Percentiles rank a stretch among this genome's conserved stretches.
Evolutionary conservation across 1,139 yeast genomes (phyloP).

Genomic region (Hansenula sp.): DNA sequence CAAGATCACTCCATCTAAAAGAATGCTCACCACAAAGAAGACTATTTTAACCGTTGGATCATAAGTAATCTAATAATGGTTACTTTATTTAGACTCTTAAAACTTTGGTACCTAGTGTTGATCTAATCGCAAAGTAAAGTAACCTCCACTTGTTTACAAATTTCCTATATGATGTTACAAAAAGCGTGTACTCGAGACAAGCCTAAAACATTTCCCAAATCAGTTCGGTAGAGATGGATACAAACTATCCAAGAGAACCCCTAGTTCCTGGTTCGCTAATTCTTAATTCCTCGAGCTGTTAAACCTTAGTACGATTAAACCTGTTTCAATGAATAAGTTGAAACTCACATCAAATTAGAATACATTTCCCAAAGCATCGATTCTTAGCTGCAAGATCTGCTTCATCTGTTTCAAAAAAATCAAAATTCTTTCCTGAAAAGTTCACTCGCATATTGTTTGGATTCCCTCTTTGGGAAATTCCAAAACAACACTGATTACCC

Average conservation of each 20-base stretch:
- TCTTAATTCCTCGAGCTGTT: no score
- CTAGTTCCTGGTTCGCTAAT: no score
- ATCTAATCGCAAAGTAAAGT: not conserved
- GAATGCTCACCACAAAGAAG: no score
- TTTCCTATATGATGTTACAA: not conserved
- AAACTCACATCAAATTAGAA: not conserved
- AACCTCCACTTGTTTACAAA: not conserved
- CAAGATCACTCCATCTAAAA: no score
- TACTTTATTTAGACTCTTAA: no score
- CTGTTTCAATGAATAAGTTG: no score
- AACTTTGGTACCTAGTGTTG: not conserved
- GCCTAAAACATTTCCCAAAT: not conserved
- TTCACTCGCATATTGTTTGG: not conserved
- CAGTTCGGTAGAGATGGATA: no score
- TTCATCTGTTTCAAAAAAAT: not conserved
- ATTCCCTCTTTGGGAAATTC: not conserved
- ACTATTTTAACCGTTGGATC: no score
- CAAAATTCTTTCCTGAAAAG: constrained; percentile 1
- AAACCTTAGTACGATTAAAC: no score
- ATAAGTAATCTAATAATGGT: not conserved
- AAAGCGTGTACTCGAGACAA: no score
- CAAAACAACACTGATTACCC: not conserved
- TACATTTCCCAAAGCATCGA: not conserved
- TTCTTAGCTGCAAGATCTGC: not conserved
- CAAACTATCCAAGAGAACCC: no score